phyloP scores from a whole-genome alignment of 2,329 filamentous ascomycete species.

The Hypoxylon sp. region DNA sequence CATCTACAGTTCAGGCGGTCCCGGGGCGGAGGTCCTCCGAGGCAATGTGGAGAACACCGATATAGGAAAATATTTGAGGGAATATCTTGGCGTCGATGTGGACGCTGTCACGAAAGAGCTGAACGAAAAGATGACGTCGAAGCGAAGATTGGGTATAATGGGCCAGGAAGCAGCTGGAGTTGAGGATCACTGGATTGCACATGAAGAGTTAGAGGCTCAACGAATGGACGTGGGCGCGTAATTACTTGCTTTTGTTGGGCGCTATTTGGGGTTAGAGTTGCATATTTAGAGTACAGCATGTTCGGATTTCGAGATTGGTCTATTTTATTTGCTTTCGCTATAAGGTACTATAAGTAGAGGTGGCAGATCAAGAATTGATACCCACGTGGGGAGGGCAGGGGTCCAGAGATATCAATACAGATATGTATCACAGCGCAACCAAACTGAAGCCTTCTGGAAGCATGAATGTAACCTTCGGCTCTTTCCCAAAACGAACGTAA shows the following conservation, averaged over 20 bases:
- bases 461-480: conserved; percentile 7
- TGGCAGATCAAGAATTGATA: conserved; percentile 36
- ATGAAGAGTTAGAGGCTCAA: conserved; percentile 46
- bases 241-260: background rate
- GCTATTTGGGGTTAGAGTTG: conserved; percentile 1
- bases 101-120: conserved; percentile 83
- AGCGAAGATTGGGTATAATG: conserved; percentile 31
- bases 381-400: conserved; percentile 13
- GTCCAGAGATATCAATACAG: background rate
- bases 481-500: background rate
- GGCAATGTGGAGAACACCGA: conserved; percentile 98
- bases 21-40: conserved; percentile 73
- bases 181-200: conserved; percentile 50
- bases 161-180: conserved; percentile 7
- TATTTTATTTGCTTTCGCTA: conserved; percentile 13
- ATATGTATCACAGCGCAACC: conserved; percentile 8
- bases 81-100: conserved; percentile 86
- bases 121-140: conserved; percentile 65
- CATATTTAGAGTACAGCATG: conserved; percentile 4
- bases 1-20: conserved; percentile 85
- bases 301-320: conserved; percentile 21
- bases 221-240: conserved; percentile 13
- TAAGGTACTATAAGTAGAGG: conserved; percentile 18
- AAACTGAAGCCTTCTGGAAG: conserved; percentile 18
- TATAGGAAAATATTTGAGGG: conserved; percentile 83